Conservation (phyloP, 2,329 filamentous ascomycete genomes). For the Cordyceps javanica region DNA sequence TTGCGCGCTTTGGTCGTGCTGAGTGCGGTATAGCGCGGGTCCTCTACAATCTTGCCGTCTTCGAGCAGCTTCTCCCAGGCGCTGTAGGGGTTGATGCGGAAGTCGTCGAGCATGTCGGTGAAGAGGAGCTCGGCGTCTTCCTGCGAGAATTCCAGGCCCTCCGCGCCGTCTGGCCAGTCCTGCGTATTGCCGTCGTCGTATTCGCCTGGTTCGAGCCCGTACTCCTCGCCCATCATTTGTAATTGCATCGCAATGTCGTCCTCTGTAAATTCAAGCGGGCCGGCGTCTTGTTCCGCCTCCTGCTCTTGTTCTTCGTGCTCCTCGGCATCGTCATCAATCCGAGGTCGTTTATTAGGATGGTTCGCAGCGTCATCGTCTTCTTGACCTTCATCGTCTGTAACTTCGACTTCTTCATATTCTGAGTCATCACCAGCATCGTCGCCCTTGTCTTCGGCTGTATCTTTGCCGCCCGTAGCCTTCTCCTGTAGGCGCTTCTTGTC, state of each 20-base stretch:
- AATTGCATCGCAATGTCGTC: slow-evolving; percentile 92
- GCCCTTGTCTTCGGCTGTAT: slow-evolving; percentile 2
- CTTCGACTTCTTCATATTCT: slow-evolving; percentile 68
- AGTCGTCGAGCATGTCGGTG: slow-evolving; percentile 79
- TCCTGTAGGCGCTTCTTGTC: slow-evolving; percentile 66
- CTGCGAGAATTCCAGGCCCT: slow-evolving; percentile 63
- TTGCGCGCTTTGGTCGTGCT: slow-evolving; percentile 73
- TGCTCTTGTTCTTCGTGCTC: slow-evolving; percentile 40
- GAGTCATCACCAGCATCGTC: slow-evolving; percentile 47
- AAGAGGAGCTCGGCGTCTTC: slow-evolving; percentile 75
- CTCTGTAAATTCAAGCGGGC: slow-evolving; percentile 76
- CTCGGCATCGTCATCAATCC: slow-evolving; percentile 43
- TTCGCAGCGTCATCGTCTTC: slow-evolving; percentile 29
- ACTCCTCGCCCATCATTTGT: slow-evolving; percentile 81
- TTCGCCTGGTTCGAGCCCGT: slow-evolving; percentile 69
- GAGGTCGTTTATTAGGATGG: slow-evolving; percentile 56
- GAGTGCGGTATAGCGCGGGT: slow-evolving; percentile 79
- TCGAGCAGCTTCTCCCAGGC: slow-evolving; percentile 89
- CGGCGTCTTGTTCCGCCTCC: slow-evolving; percentile 48
- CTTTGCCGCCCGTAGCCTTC: slow-evolving; percentile 35
- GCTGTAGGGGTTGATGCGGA: slow-evolving; percentile 75
- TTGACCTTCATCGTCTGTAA: slow-evolving; percentile 46
- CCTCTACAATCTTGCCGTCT: slow-evolving; percentile 73
- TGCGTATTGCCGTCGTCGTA: slow-evolving; percentile 60
- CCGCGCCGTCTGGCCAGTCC: slow-evolving; percentile 64